Evolutionary conservation across 352 stramenopile genomes (phyloP).

Genomic region (Phytophthora hibernalis): DNA sequence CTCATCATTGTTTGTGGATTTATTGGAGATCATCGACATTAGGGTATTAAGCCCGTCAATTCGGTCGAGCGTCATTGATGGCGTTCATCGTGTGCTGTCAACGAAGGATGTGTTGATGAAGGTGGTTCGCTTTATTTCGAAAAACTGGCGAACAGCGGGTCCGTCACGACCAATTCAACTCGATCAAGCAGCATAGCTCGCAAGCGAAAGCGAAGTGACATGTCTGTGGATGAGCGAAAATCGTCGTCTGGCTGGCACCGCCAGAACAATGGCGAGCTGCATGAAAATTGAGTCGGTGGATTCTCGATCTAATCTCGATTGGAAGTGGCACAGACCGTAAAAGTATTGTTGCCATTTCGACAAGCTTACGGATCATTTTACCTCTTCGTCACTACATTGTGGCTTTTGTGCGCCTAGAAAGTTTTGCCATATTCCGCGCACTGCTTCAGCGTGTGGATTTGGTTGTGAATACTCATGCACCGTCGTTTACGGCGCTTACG

Average conservation of each 20-base stretch:
- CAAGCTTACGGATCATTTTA: constrained; percentile 52
- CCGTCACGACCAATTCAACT: constrained; percentile 9
- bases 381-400: constrained; percentile 55
- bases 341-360: constrained; percentile 41
- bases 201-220: constrained; percentile 39
- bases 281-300: constrained; percentile 52
- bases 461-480: constrained; percentile 45
- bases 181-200: constrained; percentile 16
- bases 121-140: constrained; percentile 35
- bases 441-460: constrained; percentile 59
- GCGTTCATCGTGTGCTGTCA: constrained; percentile 34
- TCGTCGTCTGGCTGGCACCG: constrained; percentile 3
- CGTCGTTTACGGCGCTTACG: constrained; percentile 35
- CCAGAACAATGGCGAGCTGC: constrained; percentile 20
- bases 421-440: constrained; percentile 45
- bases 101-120: constrained; percentile 34
- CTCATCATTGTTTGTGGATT: constrained; percentile 35
- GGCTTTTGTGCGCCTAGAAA: constrained; percentile 45
- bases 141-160: constrained; percentile 18
- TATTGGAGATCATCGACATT: constrained; percentile 34
- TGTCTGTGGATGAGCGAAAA: constrained; percentile 3
- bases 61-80: constrained; percentile 29
- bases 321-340: constrained; percentile 34
- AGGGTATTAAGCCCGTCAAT: constrained; percentile 21
- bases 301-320: constrained; percentile 55